Evolutionary conservation across 2,329 filamentous ascomycete species (phyloP), one percentile per base, ranked within the genome.

Genomic region (Mycogone perniciosa): DNA sequence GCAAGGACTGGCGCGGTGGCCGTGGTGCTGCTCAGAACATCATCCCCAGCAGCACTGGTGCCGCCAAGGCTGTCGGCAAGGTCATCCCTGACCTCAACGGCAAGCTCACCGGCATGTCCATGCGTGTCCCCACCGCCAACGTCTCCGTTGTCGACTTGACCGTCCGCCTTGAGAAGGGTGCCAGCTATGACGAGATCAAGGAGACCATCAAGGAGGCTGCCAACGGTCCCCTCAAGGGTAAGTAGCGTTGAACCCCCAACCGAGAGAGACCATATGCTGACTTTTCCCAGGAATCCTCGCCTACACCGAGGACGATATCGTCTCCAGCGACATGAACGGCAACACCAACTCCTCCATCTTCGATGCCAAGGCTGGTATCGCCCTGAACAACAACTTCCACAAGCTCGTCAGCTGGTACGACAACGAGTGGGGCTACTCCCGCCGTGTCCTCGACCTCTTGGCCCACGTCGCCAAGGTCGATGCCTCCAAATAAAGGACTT

Each of bases 361-460:
- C 76, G 93, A 99, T 73, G 91, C 90, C 74, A 95, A 96, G 87
- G 93, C 93, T 56, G 93, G 93, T 82, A 97, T 99, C 76, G 88
- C 91, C 61, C 86, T 99, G 66, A 99, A 97, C 85, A 76, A 90
- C 68, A 91, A 96, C 85, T 97, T 97, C 74, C 85, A 96, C 82
- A 99, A 99, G 88, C 83, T 99, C 57, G 87, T 96, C 72, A 85
- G 85, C 67, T 97, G 92, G 93, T 96, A 96, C 78, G 90, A 96
- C 82, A 97, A 97, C 82, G 92, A 97, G 84, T 96, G 91, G 90
- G 93, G 91, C 69, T 97, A 99, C 87, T 95, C 88, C 74, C 91
- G 91, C 79, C 93, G 88, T 84, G 88, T 91, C 67, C 77, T 91
- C 63, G 88, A 93, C 76, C 86, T 93, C 65, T 70, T 82, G 71